Evolutionary conservation across 1,284 basidiomycete genomes (phyloP).

Genomic region (Meripilus lineatus): DNA sequence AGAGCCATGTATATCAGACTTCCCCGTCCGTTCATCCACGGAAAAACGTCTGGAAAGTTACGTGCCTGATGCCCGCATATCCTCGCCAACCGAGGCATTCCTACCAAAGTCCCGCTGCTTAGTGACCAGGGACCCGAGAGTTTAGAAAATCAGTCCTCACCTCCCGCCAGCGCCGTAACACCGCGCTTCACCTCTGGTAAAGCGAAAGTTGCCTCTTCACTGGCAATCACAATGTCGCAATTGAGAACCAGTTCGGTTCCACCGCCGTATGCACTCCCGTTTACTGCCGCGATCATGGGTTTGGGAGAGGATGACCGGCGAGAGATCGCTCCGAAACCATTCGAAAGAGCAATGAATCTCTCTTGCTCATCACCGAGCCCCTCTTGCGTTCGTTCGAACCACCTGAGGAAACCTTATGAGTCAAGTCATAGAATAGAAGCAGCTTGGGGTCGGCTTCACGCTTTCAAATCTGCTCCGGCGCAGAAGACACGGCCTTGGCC

Average conservation of each 20-base stretch:
- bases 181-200: conserved; percentile 82
- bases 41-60: conserved; percentile 1
- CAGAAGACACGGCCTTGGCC: conserved; percentile 77
- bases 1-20: not conserved
- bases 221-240: conserved; percentile 80
- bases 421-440: conserved; percentile 3
- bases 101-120: conserved; percentile 25
- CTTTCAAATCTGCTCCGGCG: conserved; percentile 76
- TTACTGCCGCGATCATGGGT: conserved; percentile 80
- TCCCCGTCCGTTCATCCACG: not conserved
- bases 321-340: conserved; percentile 79
- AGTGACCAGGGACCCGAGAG: not conserved
- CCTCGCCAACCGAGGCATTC: conserved; percentile 58
- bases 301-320: conserved; percentile 61
- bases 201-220: conserved; percentile 65
- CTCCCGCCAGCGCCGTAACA: conserved; percentile 72
- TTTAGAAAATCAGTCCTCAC: conserved; percentile 32
- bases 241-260: conserved; percentile 79
- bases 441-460: conserved; percentile 30
- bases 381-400: conserved; percentile 44
- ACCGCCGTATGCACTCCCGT: conserved; percentile 78
- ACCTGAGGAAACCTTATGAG: conserved; percentile 32
- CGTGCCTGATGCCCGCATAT: conserved; percentile 66
- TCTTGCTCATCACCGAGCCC: conserved; percentile 44
- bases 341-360: conserved; percentile 31